Base-by-base conservation (phyloP, 2,329 filamentous ascomycete genomes). In the Xylaria sp. region DNA sequence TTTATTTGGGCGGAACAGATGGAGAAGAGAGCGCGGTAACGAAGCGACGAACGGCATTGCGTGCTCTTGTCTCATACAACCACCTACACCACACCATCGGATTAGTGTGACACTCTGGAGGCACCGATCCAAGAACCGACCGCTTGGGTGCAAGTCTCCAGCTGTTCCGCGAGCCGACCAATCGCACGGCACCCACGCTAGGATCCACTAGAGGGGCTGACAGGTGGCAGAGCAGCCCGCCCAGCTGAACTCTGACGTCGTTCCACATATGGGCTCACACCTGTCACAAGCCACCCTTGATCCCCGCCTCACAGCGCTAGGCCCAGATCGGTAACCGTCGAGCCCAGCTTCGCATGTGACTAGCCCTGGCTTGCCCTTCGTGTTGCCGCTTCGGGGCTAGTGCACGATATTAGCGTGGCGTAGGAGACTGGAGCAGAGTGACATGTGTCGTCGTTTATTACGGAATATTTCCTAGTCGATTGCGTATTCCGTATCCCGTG, bases 191-290 rank as follows among this genome's bases (percentile, higher is more conserved):
- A n/a, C 6, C 49, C 18, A 10, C 16, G 46, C 52, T 58, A 35
- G 18, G 23, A 3, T 42, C 37, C 48, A 50, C n/a, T 30, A 7
- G 48, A 5, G 4, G 23, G 23, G 49, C 23, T 35, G 49, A 51
- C 49, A 51, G 49, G 23, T 51, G 49, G 49, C 49, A 30, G 16
- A 11, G 9, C 23, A 8, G 30, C 7, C 2, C 18, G 9, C 11
- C 49, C 49, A 34, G 37, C 49, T 39, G 37, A 59, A 49, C 44
- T 51, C 49, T 59, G 56, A 61, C 53, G 57, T 59, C 44, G 49
- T 23, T 16, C 19, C n/a, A 47, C 44, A 7, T 18, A 47, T 47
- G 13, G 44, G 7, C 44, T 49, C 47, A 19, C 47, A 23, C 16
- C 47, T 49, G 23, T 51, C 49, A 51, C 19, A 51, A 35, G 3